Percentiles rank a stretch among this genome's conserved stretches.
These are phyloP conservation scores for Flaveria robusta DNA, from an alignment of 129 eudicot species.

Conservation along the genomic window DNA sequence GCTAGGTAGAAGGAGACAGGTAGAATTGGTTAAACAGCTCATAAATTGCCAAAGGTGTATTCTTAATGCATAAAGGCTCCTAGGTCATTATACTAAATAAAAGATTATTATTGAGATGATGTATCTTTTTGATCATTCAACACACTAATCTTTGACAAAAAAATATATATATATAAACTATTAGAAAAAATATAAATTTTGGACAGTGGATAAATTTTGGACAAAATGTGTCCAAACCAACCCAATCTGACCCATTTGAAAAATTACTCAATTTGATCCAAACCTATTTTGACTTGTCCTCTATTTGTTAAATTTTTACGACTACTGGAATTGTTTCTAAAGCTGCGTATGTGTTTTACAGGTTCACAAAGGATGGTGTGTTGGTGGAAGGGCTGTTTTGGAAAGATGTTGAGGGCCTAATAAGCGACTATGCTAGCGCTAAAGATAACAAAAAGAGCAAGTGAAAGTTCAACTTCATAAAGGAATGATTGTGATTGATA, in stretches of 20 bases:
- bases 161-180: too few species aligned
- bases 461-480: conserved; percentile 28
- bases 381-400: conserved; percentile 87
- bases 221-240: neutral
- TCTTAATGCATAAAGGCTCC: neutral
- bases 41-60: neutral
- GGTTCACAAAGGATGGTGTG: conserved; percentile 93
- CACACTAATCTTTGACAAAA: neutral
- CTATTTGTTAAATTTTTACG: neutral
- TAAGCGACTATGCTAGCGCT: conserved; percentile 53
- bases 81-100: neutral
- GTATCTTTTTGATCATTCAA: neutral
- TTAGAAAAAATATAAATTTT: neutral
- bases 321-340: neutral
- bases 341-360: conserved; percentile 29
- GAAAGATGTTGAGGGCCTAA: conserved; percentile 72
- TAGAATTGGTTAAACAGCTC: neutral
- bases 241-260: neutral
- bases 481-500: conserved; percentile 32
- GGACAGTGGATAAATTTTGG: neutral
- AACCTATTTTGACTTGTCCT: neutral
- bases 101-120: neutral
- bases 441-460: conserved; percentile 67
- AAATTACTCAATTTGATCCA: neutral
- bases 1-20: neutral